Evolutionary conservation across 2,329 filamentous ascomycete genomes (phyloP).

Genomic region (Phialophora verrucosa): DNA sequence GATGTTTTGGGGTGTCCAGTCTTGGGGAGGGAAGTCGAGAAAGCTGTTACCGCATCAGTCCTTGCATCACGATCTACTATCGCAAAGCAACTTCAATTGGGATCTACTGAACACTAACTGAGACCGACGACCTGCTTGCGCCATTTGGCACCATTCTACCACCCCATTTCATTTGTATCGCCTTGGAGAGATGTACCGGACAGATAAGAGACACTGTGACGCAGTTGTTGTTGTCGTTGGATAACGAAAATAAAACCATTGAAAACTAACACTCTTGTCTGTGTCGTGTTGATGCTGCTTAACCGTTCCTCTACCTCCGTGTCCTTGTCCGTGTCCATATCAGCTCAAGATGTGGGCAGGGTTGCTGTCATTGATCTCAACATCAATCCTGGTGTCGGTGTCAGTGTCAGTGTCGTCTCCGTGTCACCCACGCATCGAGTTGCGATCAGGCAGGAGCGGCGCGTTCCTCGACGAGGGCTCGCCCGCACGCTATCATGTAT

Average conservation of each 20-base stretch:
- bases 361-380: too few relatives aligned
- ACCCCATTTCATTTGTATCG: conserved; percentile 7
- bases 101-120: neutral
- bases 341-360: neutral
- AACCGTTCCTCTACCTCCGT: neutral
- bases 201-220: neutral
- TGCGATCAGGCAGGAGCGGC: neutral
- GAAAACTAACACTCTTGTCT: neutral
- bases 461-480: neutral
- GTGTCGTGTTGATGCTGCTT: neutral
- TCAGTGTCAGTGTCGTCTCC: neutral
- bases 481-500: too few relatives aligned
- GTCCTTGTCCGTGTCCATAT: neutral
- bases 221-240: conserved; percentile 1
- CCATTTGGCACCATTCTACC: conserved; percentile 23
- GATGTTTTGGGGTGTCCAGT: neutral
- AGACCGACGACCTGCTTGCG: neutral
- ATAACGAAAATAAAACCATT: conserved; percentile 2
- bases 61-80: neutral
- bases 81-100: neutral
- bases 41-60: neutral
- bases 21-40: neutral
- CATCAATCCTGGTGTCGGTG: neutral
- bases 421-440: neutral
- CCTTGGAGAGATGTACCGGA: conserved; percentile 6